These are phyloP conservation scores for Boehmeria nivea DNA, from an alignment of 306 rosid species.

Conservation along the genomic window DNA sequence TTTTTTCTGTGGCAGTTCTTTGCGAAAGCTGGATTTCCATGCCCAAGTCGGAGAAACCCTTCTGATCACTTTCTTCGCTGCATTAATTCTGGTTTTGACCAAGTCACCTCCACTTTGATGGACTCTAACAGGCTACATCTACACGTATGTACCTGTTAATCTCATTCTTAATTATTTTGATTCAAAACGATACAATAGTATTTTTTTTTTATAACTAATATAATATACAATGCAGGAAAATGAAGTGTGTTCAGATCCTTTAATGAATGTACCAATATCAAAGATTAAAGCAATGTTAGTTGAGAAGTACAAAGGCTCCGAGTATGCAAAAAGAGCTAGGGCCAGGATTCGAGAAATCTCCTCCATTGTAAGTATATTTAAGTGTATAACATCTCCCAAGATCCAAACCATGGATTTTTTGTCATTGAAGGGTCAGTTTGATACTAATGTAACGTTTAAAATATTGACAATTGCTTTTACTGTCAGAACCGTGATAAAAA, in stretches of 20 bases:
- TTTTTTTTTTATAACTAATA: background rate
- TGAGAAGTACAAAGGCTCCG: constrained; percentile 59
- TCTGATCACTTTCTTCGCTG: constrained; percentile 94
- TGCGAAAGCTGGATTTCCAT: constrained; percentile 76
- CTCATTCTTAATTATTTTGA: background rate
- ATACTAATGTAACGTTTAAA: too few species aligned
- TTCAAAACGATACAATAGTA: background rate
- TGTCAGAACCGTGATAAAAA: too few species aligned
- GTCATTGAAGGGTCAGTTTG: too few species aligned
- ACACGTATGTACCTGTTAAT: background rate
- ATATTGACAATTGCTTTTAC: too few species aligned
- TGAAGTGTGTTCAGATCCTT: constrained; percentile 66
- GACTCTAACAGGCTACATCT: constrained; percentile 42
- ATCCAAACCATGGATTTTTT: too few species aligned
- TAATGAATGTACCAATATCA: constrained; percentile 62
- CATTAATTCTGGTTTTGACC: constrained; percentile 82
- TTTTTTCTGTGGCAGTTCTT: constrained; percentile 68
- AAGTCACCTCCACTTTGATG: constrained; percentile 37
- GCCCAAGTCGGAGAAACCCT: constrained; percentile 88
- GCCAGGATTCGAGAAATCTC: constrained; percentile 56
- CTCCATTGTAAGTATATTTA: constrained; percentile 41
- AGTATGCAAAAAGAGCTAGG: constrained; percentile 47
- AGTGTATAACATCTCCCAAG: background rate
- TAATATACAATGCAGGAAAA: constrained; percentile 38
- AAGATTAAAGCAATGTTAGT: constrained; percentile 61